Conservation (phyloP, 495 filamentous ascomycete genomes). For the Xylaria curta region DNA sequence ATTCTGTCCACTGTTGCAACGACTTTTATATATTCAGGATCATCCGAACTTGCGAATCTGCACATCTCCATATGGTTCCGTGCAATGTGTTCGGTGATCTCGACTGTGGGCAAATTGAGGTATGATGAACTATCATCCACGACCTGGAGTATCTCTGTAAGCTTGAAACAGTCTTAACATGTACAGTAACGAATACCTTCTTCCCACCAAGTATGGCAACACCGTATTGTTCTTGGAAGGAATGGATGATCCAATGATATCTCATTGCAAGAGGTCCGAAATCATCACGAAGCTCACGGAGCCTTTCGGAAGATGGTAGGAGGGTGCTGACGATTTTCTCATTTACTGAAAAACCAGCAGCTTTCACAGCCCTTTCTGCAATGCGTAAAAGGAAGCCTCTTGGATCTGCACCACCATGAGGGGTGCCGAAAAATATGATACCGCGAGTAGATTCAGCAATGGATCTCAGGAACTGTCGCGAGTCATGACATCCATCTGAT, state of each 20-base stretch:
- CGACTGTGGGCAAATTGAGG: neutral
- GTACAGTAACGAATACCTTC: neutral
- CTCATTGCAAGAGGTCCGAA: neutral
- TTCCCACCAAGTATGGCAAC: neutral
- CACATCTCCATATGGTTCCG: slow-evolving; percentile 5
- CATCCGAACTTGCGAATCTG: neutral
- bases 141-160: neutral
- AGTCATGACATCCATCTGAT: neutral
- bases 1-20: neutral
- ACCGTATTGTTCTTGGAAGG: neutral
- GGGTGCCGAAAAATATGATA: neutral
- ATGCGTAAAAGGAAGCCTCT: neutral
- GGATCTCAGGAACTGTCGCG: neutral
- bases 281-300: neutral
- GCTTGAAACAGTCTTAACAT: neutral
- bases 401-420: neutral
- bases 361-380: neutral
- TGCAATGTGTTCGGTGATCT: neutral
- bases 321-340: neutral
- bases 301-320: neutral
- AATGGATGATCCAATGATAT: neutral
- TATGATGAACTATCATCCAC: neutral
- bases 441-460: neutral
- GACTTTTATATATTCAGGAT: neutral
- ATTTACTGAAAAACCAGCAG: neutral